Percentiles rank a stretch among this genome's conserved stretches.
Evolutionary conservation across 805 yeast species (phyloP).

Genomic region (Lachancea lanzarotensis): DNA sequence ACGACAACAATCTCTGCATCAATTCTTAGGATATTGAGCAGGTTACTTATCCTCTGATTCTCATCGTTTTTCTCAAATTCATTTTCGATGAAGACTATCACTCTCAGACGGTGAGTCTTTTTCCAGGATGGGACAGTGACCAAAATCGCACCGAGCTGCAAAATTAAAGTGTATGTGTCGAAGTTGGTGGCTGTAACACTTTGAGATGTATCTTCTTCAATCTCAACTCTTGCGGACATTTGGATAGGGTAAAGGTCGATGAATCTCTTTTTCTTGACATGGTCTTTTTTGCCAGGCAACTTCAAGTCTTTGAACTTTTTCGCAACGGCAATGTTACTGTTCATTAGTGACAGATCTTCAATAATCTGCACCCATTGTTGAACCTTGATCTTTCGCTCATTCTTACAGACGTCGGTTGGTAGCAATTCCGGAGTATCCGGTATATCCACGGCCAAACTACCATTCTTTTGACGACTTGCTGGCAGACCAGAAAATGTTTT

Average conservation of each 20-base stretch:
- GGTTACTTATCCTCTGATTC: slow-evolving; percentile 47
- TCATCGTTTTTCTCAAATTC: slow-evolving; percentile 68
- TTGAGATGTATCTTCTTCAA: slow-evolving; percentile 33
- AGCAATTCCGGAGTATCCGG: slow-evolving; percentile 26
- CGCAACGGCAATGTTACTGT: slow-evolving; percentile 89
- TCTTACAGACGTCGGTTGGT: slow-evolving; percentile 75
- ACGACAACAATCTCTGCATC: slow-evolving; percentile 74
- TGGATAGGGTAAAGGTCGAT: slow-evolving; percentile 96
- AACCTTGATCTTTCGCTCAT: slow-evolving; percentile 61
- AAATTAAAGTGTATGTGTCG: slow-evolving; percentile 89
- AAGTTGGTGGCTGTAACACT: slow-evolving; percentile 83
- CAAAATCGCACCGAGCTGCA: slow-evolving; percentile 89
- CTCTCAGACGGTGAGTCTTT: slow-evolving; percentile 62
- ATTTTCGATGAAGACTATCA: slow-evolving; percentile 84
- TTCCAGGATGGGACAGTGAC: slow-evolving; percentile 94
- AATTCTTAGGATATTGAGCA: slow-evolving; percentile 74
- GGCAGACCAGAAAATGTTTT: neutral
- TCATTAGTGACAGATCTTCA: slow-evolving; percentile 84
- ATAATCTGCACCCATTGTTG: slow-evolving; percentile 87
- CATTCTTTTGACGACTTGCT: slow-evolving; percentile 5
- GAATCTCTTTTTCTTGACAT: slow-evolving; percentile 37
- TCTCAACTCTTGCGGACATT: slow-evolving; percentile 71
- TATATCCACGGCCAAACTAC: slow-evolving; percentile 8
- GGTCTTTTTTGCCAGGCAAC: slow-evolving; percentile 46
- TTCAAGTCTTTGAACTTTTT: slow-evolving; percentile 68